phyloP scores from a whole-genome alignment of 1,284 basidiomycete genomes.

The Pseudozyma flocculosa region DNA sequence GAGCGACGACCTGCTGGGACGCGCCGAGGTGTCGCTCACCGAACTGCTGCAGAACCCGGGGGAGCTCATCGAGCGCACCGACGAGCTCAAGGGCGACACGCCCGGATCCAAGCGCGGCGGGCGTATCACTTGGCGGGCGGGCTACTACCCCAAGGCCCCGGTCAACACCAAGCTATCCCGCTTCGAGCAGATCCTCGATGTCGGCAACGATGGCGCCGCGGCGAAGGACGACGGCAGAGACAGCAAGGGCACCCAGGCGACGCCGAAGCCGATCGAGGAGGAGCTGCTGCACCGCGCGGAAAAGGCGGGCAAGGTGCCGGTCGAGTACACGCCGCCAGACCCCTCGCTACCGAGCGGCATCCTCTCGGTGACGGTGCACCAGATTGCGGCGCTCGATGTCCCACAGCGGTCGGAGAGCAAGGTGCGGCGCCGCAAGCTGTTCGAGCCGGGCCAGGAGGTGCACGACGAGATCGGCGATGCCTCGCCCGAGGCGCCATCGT shows the following conservation, averaged over 20 bases:
- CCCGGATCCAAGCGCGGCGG: conserved; percentile 31
- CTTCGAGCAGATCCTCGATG: background rate
- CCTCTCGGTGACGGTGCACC: conserved; percentile 20
- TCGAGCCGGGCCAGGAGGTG: conserved; percentile 21
- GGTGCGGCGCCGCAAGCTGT: conserved; percentile 10
- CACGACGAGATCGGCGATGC: conserved; percentile 9
- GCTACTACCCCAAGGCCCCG: conserved; percentile 9
- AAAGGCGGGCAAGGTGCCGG: conserved; percentile 2
- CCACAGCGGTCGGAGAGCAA: conserved; percentile 7
- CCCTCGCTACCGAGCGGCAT: conserved; percentile 8
- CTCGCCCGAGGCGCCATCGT: conserved; percentile 43
- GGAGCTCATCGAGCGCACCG: conserved; percentile 7
- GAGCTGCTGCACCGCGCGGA: background rate
- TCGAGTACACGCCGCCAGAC: conserved; percentile 10
- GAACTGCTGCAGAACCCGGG: conserved; percentile 52
- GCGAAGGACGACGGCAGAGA: conserved; percentile 1
- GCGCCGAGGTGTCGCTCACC: conserved; percentile 59
- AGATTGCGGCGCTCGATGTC: conserved; percentile 52
- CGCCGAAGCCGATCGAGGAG: background rate
- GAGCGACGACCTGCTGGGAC: conserved; percentile 59
- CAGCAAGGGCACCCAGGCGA: background rate
- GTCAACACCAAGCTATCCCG: background rate
- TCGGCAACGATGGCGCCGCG: background rate
- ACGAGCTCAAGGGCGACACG: conserved; percentile 8
- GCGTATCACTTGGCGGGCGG: conserved; percentile 9